These are phyloP conservation scores for Talaromyces stipitatus DNA, from an alignment of 495 filamentous ascomycete species.

Conservation along the genomic window DNA sequence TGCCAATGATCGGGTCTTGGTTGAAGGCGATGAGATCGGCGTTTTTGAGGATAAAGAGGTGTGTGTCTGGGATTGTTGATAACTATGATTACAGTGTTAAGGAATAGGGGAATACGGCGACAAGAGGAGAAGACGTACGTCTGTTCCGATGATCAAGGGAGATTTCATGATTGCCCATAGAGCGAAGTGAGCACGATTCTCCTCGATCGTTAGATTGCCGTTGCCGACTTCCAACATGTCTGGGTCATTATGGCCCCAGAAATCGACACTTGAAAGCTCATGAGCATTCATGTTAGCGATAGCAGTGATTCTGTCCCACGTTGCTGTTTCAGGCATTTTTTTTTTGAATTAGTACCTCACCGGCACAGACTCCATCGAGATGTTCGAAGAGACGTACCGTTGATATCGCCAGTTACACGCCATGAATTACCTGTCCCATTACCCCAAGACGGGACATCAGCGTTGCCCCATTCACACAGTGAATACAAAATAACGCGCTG, in stretches of 20 bases:
- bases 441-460: constrained; percentile 45
- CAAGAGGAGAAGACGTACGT: constrained; percentile 18
- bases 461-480: constrained; percentile 59
- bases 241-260: constrained; percentile 50
- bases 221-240: constrained; percentile 70
- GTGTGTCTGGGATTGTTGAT: constrained; percentile 26
- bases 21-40: constrained; percentile 50
- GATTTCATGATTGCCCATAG: constrained; percentile 53
- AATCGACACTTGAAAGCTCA: constrained; percentile 37
- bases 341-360: constrained; percentile 10
- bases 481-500: constrained; percentile 55
- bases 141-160: constrained; percentile 51
- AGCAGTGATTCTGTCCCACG: constrained; percentile 32
- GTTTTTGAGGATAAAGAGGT: constrained; percentile 52
- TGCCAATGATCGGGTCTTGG: constrained; percentile 48
- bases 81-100: constrained; percentile 23
- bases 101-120: neutral
- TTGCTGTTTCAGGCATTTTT: constrained; percentile 14
- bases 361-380: neutral
- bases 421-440: constrained; percentile 43
- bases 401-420: constrained; percentile 49
- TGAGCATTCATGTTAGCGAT: constrained; percentile 40
- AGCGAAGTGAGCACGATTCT: constrained; percentile 42
- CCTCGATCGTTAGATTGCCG: constrained; percentile 42
- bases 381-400: constrained; percentile 26